Evolutionary conservation across 169 alveolate species (phyloP).

Genomic region (Cryptosporidium xiaoi): DNA sequence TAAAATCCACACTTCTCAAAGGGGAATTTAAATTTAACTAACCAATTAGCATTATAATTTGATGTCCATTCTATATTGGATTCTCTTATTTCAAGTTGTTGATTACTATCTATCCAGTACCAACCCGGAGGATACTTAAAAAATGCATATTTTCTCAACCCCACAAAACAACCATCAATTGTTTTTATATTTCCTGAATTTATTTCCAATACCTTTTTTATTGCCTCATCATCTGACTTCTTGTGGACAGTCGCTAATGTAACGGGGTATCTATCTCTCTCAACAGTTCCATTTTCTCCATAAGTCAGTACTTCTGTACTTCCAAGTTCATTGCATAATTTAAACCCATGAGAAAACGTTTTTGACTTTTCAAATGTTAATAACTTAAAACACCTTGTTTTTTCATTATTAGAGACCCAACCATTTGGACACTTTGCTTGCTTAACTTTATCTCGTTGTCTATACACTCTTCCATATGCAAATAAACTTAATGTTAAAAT

Average conservation of each 20-base stretch:
- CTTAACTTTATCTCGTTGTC: background rate
- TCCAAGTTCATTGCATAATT: slow-evolving; percentile 57
- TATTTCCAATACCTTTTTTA: slow-evolving; percentile 20
- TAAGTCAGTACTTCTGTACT: slow-evolving; percentile 41
- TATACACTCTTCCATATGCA: slow-evolving; percentile 12
- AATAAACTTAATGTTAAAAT: slow-evolving; percentile 18
- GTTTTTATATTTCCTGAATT: slow-evolving; percentile 8
- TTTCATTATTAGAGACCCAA: slow-evolving; percentile 54
- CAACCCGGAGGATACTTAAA: slow-evolving; percentile 72
- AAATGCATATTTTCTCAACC: slow-evolving; percentile 68
- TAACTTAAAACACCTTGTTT: slow-evolving; percentile 53
- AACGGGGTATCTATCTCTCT: slow-evolving; percentile 45
- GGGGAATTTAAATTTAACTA: slow-evolving; percentile 58
- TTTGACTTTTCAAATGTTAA: slow-evolving; percentile 60
- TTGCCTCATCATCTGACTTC: slow-evolving; percentile 57
- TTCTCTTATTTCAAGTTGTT: slow-evolving; percentile 26
- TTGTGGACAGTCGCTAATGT: slow-evolving; percentile 66
- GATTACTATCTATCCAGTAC: slow-evolving; percentile 70
- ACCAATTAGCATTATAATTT: slow-evolving; percentile 63
- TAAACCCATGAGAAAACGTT: slow-evolving; percentile 67
- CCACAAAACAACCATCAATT: slow-evolving; percentile 70
- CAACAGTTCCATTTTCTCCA: slow-evolving; percentile 30
- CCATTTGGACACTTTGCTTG: slow-evolving; percentile 65
- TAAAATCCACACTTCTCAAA: slow-evolving; percentile 70
- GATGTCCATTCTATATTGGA: slow-evolving; percentile 63